Evolutionary conservation across 2,329 filamentous ascomycete species (phyloP).

Genomic region (Aureobasidium melanogenum): DNA sequence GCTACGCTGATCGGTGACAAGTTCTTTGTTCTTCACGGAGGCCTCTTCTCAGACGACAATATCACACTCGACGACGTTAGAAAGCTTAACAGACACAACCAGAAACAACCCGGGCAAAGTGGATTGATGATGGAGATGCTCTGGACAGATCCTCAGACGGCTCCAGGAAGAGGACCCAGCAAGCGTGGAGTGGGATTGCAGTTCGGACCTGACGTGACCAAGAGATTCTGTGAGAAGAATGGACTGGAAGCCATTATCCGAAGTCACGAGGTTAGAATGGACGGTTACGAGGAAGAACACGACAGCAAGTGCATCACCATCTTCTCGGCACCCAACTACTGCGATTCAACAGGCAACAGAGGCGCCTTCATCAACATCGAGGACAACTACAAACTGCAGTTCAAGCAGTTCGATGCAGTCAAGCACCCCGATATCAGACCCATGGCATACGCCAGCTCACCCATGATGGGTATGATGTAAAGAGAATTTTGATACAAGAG

Average conservation of each 20-base stretch:
- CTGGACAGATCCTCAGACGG: constrained; percentile 91
- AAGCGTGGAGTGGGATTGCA: constrained; percentile 95
- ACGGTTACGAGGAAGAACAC: constrained; percentile 97
- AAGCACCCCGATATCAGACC: constrained; percentile 92
- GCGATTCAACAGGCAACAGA: constrained; percentile 95
- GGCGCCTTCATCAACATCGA: constrained; percentile 97
- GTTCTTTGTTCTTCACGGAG: constrained; percentile 87
- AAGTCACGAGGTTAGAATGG: constrained; percentile 97
- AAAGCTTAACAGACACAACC: constrained; percentile 81
- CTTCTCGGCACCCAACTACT: constrained; percentile 96
- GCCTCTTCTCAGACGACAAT: constrained; percentile 92
- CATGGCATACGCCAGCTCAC: constrained; percentile 84
- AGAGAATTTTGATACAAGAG: not conserved
- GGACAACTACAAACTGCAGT: constrained; percentile 82
- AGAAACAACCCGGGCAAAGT: constrained; percentile 84
- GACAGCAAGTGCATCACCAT: constrained; percentile 94
- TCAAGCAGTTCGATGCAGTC: constrained; percentile 90
- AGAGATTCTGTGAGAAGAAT: constrained; percentile 93
- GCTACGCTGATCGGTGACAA: constrained; percentile 87
- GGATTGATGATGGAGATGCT: constrained; percentile 99
- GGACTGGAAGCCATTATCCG: constrained; percentile 90
- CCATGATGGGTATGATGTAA: constrained; percentile 63
- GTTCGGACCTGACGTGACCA: constrained; percentile 93
- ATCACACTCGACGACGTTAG: constrained; percentile 87
- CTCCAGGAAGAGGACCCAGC: constrained; percentile 80